Evolutionary conservation across 2,329 filamentous ascomycete genomes (phyloP), one percentile per base, ranked within the genome.

Genomic region (Fusarium bactridioides): DNA sequence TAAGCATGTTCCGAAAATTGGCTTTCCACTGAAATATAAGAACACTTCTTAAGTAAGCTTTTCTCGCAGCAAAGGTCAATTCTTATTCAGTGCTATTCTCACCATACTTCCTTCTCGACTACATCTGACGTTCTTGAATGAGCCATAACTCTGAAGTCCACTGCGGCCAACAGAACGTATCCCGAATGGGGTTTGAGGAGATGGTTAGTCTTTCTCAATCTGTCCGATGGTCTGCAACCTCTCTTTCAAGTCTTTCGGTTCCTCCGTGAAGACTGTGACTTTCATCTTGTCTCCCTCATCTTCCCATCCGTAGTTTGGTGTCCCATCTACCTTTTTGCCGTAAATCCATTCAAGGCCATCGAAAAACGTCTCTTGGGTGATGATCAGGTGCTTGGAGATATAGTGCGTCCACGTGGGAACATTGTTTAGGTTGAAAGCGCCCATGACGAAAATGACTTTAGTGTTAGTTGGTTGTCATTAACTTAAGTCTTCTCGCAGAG

Each of bases 1-100:
- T 3, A n/a, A 7, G 5, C 19, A 21, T 38, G 13, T 3, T 4
- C 19, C 7, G 0, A 5, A 13, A 33, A 15, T 8, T 8, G 8
- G 6, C 7, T 23, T 50, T 18, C 12, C 16, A 23, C 16, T 13
- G 13, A 16, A 47, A n/a, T 8, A 29, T 6, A 15, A 23, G 12
- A 50, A 23, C 16, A 11, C n/a, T 15, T 50, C 16, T 23, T 3
- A 16, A 15, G 8, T 10, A 33, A 23, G 11, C 16, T 33, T 18
- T 10, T 48, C 15, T 33, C n/a, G 9, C 7, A 10, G 6, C n/a
- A 15, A 6, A 19, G 29, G n/a, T 10, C 16, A 15, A 38, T 37
- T 27, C 5, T 4, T 21, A 11, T 18, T 25, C 19, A 27, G 23
- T 21, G 19, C 13, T n/a, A 21, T 21, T 27, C 10, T 15, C 13